These are phyloP conservation scores for Fusarium foetens DNA, from an alignment of 2,329 filamentous ascomycete genomes.

Conservation along the genomic window DNA sequence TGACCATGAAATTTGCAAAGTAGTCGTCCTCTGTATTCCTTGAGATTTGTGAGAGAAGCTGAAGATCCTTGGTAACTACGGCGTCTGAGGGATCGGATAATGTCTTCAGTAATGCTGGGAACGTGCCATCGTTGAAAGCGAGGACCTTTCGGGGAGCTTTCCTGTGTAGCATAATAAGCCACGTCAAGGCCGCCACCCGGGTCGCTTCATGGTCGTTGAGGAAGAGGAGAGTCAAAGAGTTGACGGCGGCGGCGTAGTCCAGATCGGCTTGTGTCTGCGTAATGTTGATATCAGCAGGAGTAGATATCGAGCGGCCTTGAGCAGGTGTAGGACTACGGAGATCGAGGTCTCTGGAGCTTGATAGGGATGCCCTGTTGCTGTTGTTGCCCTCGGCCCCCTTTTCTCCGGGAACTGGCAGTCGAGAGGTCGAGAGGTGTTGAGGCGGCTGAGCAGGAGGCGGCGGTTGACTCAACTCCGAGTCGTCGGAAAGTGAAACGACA, in stretches of 20 bases:
- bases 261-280: constrained; percentile 72
- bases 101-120: constrained; percentile 94
- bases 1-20: constrained; percentile 98
- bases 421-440: constrained; percentile 50
- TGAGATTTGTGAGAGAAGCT: constrained; percentile 94
- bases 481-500: constrained; percentile 88
- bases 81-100: constrained; percentile 94
- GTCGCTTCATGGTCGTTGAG: constrained; percentile 97
- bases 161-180: constrained; percentile 97
- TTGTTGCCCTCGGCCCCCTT: constrained; percentile 56
- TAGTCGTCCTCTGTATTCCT: constrained; percentile 97
- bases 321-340: constrained; percentile 62
- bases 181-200: constrained; percentile 89
- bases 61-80: constrained; percentile 93
- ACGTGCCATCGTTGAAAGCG: constrained; percentile 96
- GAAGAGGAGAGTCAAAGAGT: constrained; percentile 90
- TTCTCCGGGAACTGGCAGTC: constrained; percentile 57
- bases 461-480: constrained; percentile 53
- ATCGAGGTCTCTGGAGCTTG: constrained; percentile 65
- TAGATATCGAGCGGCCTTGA: constrained; percentile 58
- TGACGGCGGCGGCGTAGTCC: constrained; percentile 96
- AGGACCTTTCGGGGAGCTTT: constrained; percentile 94
- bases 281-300: constrained; percentile 56
- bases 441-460: constrained; percentile 40
- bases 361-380: constrained; percentile 63